phyloP scores from a whole-genome alignment of 2,329 filamentous ascomycete genomes.

The Rhynchosporium graminicola region DNA sequence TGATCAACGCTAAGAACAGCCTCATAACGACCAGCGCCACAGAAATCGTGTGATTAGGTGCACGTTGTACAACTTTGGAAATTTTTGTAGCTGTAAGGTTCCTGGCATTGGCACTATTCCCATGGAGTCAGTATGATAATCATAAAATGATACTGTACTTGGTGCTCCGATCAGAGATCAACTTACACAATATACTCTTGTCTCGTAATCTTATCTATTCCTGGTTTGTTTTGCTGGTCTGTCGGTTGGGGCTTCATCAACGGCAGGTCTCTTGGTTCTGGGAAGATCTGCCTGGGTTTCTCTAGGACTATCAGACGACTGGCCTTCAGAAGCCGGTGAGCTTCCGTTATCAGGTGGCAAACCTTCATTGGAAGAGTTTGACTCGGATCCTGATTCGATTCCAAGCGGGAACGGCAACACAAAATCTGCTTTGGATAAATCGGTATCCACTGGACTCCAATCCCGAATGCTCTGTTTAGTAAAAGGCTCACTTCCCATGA shows the following conservation, averaged over 20 bases:
- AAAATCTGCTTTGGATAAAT: constrained; percentile 26
- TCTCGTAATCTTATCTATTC: constrained; percentile 15
- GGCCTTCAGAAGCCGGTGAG: background rate
- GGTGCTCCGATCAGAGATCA: background rate
- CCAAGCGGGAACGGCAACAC: background rate
- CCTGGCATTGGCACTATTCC: background rate
- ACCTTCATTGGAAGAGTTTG: background rate
- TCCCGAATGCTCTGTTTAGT: constrained; percentile 51
- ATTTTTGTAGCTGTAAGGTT: background rate
- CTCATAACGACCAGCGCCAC: background rate
- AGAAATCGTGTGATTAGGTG: background rate
- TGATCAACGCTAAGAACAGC: background rate
- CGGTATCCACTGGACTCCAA: constrained; percentile 49
- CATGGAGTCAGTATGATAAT: background rate
- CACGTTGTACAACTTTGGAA: constrained; percentile 1
- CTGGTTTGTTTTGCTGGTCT: constrained; percentile 20
- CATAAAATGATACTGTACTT: background rate
- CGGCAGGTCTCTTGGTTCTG: constrained; percentile 17
- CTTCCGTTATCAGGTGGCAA: background rate
- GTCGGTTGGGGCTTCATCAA: constrained; percentile 15
- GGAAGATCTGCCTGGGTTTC: background rate
- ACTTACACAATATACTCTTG: constrained; percentile 32
- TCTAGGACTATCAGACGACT: background rate
- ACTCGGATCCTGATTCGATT: background rate
- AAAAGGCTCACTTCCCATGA: constrained; percentile 52